Percentiles rank a stretch among this genome's conserved stretches.
Evolutionary conservation across 495 filamentous ascomycete species (phyloP).

Genomic region (Platismatia glauca): DNA sequence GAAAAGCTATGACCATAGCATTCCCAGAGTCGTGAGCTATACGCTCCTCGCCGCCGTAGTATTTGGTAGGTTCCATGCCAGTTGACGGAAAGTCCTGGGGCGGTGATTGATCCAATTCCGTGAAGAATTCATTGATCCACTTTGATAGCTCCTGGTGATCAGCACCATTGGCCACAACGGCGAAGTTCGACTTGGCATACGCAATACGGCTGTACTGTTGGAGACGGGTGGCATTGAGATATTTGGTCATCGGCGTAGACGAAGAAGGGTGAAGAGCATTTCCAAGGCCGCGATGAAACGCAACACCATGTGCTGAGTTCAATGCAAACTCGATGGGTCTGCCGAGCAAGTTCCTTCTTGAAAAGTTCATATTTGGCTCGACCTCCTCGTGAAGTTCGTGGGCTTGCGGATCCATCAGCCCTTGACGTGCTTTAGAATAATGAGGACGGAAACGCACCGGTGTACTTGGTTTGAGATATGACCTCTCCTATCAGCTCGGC

Average conservation of each 20-base stretch:
- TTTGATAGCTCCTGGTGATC: slow-evolving; percentile 66
- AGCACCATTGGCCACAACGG: slow-evolving; percentile 81
- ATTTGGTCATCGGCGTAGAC: slow-evolving; percentile 60
- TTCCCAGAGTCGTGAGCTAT: slow-evolving; percentile 65
- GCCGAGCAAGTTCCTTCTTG: slow-evolving; percentile 57
- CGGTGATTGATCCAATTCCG: slow-evolving; percentile 37
- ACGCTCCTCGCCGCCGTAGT: slow-evolving; percentile 90
- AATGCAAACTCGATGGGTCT: slow-evolving; percentile 64
- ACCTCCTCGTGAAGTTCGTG: slow-evolving; percentile 86
- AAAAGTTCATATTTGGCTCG: slow-evolving; percentile 56
- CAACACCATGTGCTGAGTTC: slow-evolving; percentile 76
- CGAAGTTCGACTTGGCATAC: slow-evolving; percentile 82
- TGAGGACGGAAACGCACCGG: slow-evolving; percentile 46
- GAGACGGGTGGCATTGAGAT: slow-evolving; percentile 63
- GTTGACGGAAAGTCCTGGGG: slow-evolving; percentile 36
- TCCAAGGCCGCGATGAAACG: slow-evolving; percentile 93
- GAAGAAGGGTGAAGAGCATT: slow-evolving; percentile 60
- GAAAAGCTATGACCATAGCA: slow-evolving; percentile 81
- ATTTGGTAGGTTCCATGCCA: slow-evolving; percentile 55
- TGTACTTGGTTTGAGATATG: slow-evolving; percentile 74
- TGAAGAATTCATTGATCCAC: slow-evolving; percentile 91
- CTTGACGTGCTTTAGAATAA: slow-evolving; percentile 12
- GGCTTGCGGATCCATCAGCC: slow-evolving; percentile 39
- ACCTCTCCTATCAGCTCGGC: slow-evolving; percentile 91
- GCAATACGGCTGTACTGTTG: slow-evolving; percentile 62